Base-by-base conservation (phyloP, 2,329 filamentous ascomycete genomes). In the Monosporascus sp. region DNA sequence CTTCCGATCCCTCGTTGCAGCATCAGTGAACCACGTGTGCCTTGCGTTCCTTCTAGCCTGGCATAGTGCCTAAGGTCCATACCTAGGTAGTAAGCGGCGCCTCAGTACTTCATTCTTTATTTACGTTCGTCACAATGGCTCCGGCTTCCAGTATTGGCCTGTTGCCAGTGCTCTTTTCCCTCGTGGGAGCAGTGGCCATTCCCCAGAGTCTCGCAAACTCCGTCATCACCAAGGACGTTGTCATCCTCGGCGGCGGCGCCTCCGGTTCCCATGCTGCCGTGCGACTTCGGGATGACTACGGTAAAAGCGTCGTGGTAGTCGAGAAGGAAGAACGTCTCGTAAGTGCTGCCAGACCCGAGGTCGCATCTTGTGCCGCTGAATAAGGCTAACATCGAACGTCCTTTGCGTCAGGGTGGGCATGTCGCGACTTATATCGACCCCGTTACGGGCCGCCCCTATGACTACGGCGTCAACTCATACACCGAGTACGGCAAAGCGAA, bases 401-500 rank as follows among this genome's bases (percentile, higher is more conserved):
- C 6, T 17, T 24, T 6, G n/a, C 4, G 27, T 4, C n/a, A 52
- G 31, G 37, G 51, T 15, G 22, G 4, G 22, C 45, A 37, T 20
- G 48, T 15, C n/a, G 48, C 18, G 37, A 49, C 37, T 37, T 49
- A 44, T 44, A 15, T 6, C 11, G 41, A 44, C 41, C 41, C n/a
- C 15, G 27, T 24, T 4, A 49, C 15, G 2, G 46, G 46, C 39
- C 39, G 35, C 3, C 27, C 18, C 27, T 48, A 44, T 50, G 68
- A 73, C 57, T 72, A 65, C 52, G 71, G 71, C 46, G 70, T 73
- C 18, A 61, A 71, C 50, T 64, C 65, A 4, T 73, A 67, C 54
- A 64, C 68, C 44, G 65, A 75, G 52, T 68, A 70, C 43, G 63
- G 68, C 20, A 65, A 70, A 7, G 72, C 75, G 6, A 56, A 57